Percentiles rank a stretch among this genome's conserved stretches.
These are phyloP conservation scores for Candida neerlandica DNA, from an alignment of 1,139 yeast genomes.

Conservation along the genomic window DNA sequence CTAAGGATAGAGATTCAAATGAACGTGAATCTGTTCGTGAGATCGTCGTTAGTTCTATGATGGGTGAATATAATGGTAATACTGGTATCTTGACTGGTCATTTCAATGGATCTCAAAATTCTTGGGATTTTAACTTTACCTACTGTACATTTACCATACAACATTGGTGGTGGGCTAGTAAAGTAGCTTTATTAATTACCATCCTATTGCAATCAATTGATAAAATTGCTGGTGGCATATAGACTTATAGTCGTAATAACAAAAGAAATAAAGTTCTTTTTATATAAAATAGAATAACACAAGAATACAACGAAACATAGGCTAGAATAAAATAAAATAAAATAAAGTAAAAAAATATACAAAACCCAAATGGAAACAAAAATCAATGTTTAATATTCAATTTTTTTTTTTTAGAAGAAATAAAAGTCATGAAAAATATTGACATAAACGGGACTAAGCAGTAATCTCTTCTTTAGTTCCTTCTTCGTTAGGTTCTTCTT, in stretches of 20 bases:
- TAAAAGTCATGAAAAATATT: too few relatives aligned
- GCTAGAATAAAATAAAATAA: background rate
- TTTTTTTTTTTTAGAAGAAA: too few relatives aligned
- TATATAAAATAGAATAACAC: slow-evolving; percentile 1
- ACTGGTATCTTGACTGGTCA: slow-evolving; percentile 82
- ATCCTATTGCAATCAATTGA: slow-evolving; percentile 39
- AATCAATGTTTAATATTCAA: background rate
- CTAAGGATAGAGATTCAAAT: slow-evolving; percentile 33
- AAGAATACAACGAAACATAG: background rate
- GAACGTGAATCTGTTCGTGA: slow-evolving; percentile 58
- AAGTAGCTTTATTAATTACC: slow-evolving; percentile 54
- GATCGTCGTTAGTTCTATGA: slow-evolving; percentile 85
- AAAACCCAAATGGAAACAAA: background rate
- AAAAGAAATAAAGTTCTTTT: background rate
- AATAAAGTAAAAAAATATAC: too few relatives aligned
- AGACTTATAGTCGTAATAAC: background rate
- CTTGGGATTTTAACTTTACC: slow-evolving; percentile 69
- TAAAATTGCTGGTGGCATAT: slow-evolving; percentile 4
- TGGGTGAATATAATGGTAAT: slow-evolving; percentile 95
- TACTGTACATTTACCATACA: slow-evolving; percentile 86
- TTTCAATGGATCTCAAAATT: slow-evolving; percentile 33
- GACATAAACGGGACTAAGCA: background rate
- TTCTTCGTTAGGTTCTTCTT: slow-evolving; percentile 6
- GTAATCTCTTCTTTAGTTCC: slow-evolving; percentile 6
- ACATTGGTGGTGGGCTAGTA: slow-evolving; percentile 94